Percentiles rank a stretch among this genome's conserved stretches.
These are phyloP conservation scores for Filosporella fistucella DNA, from an alignment of 495 filamentous ascomycete species.

Conservation along the genomic window DNA sequence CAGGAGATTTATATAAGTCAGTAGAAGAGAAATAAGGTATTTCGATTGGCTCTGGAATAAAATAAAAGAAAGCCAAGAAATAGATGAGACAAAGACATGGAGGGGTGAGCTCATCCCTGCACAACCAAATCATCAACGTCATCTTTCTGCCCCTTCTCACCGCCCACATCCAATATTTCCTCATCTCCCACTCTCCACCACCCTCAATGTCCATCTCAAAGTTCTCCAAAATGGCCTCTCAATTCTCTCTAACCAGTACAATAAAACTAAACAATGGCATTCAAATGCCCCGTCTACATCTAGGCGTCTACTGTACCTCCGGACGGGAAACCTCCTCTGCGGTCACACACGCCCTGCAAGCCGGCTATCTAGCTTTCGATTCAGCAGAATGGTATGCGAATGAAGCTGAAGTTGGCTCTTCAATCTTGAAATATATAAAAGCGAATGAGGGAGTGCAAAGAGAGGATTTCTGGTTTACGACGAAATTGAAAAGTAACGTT, in stretches of 20 bases:
- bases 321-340: constrained; percentile 41
- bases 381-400: constrained; percentile 68
- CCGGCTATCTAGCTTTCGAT: constrained; percentile 52
- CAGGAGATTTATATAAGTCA: no score
- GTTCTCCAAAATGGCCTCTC: background rate
- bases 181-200: background rate
- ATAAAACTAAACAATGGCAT: constrained; percentile 51
- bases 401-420: constrained; percentile 55
- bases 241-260: constrained; percentile 10
- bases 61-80: no score
- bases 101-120: no score
- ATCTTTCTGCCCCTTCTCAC: background rate
- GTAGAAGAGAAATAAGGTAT: no score
- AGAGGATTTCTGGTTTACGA: constrained; percentile 62
- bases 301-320: constrained; percentile 61
- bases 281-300: constrained; percentile 59
- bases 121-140: no score
- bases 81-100: no score
- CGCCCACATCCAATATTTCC: no score
- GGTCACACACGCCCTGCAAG: constrained; percentile 46
- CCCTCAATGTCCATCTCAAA: background rate
- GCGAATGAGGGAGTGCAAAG: constrained; percentile 38
- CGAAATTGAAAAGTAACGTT: constrained; percentile 56
- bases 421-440: constrained; percentile 47
- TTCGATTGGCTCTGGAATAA: no score